A percentile compares a stretch with the other conserved stretches of the same genome.
Evolutionary conservation across 495 filamentous ascomycete species (phyloP).

Genomic region (Xylaria telfairii): DNA sequence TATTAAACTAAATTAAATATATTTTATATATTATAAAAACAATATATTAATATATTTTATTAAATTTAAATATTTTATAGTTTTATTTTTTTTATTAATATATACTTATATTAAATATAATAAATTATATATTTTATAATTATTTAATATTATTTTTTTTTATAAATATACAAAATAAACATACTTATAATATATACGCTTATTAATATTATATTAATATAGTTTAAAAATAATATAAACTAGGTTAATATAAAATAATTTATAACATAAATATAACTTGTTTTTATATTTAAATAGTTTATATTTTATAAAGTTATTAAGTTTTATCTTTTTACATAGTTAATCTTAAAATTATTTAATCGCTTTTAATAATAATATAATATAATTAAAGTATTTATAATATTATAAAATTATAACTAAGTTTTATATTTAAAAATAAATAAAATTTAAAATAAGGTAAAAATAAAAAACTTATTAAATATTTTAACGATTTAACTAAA

Average conservation of each 20-base stretch:
- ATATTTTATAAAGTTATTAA: slow-evolving; percentile 5
- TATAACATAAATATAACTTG: slow-evolving; percentile 2
- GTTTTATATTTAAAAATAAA: too few relatives aligned
- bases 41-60: slow-evolving; percentile 1
- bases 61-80: not conserved
- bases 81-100: not conserved
- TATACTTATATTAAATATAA: not conserved
- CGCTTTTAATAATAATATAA: slow-evolving; percentile 2
- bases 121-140: not conserved
- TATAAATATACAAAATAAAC: not conserved
- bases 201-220: not conserved
- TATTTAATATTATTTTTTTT: not conserved
- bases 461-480: too few relatives aligned
- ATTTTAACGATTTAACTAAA: too few relatives aligned
- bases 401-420: not conserved
- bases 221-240: not conserved
- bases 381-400: not conserved
- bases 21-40: slow-evolving; percentile 1
- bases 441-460: too few relatives aligned
- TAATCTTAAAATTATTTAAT: not conserved
- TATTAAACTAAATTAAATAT: not conserved
- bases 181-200: too few relatives aligned
- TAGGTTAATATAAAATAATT: not conserved
- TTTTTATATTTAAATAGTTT: not conserved
- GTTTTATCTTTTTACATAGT: not conserved